Conservation (phyloP, 495 filamentous ascomycete species). For the Haplographium delicatum region DNA sequence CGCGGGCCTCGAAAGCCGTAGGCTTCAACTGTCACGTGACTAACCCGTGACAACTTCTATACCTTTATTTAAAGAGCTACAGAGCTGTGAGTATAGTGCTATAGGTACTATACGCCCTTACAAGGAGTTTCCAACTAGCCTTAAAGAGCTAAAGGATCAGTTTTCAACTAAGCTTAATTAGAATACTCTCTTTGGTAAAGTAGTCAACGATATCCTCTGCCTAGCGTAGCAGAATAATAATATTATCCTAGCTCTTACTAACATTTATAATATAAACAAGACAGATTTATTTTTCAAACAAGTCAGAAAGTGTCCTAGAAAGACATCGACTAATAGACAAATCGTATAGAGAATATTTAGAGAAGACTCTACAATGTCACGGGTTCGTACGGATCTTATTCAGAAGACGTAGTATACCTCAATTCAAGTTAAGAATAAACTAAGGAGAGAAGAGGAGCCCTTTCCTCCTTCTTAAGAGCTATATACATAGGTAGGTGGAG, state of each 20-base stretch:
- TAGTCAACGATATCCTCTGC: constrained; percentile 9
- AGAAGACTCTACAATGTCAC: background rate
- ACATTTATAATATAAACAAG: constrained; percentile 3
- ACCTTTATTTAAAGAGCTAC: constrained; percentile 6
- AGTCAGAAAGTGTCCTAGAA: background rate
- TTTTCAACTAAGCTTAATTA: constrained; percentile 10
- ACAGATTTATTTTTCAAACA: background rate
- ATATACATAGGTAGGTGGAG: too few relatives aligned
- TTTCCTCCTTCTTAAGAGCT: too few relatives aligned
- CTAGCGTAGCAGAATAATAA: constrained; percentile 16
- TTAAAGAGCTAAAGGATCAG: background rate
- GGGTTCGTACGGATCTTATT: too few relatives aligned
- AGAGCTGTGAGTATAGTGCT: background rate
- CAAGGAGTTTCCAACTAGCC: constrained; percentile 1
- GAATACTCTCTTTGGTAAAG: constrained; percentile 13
- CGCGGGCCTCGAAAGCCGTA: too few relatives aligned
- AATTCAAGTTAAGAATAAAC: too few relatives aligned
- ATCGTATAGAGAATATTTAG: constrained; percentile 11
- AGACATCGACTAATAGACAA: constrained; percentile 6
- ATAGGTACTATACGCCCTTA: constrained; percentile 10
- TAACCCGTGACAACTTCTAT: too few relatives aligned
- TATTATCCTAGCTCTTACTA: constrained; percentile 6
- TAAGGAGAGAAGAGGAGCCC: too few relatives aligned
- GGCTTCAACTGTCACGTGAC: too few relatives aligned
- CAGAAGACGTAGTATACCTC: too few relatives aligned